phyloP scores from a whole-genome alignment of 305 asterid species.

The Rubia tinctorum region DNA sequence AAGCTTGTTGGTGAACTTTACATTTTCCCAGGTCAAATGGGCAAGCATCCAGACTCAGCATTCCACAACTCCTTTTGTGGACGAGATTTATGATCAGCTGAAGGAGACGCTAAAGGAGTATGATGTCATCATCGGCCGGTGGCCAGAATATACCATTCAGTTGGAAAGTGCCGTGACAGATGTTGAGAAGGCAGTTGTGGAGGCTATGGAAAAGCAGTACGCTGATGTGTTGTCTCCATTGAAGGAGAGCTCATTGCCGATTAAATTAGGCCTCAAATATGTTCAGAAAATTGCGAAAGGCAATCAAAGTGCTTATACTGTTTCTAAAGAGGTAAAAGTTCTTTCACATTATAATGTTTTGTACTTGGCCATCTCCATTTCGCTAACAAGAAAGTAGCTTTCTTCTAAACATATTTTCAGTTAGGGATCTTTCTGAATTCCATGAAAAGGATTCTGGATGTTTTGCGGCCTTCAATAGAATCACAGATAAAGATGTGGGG shows the following conservation, averaged over 20 bases:
- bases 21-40: conserved; percentile 54
- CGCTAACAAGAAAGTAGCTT: conserved; percentile 1
- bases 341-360: background rate
- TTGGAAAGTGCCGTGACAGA: conserved; percentile 89
- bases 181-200: conserved; percentile 82
- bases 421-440: conserved; percentile 85
- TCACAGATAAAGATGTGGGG: conserved; percentile 72
- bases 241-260: conserved; percentile 73
- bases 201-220: conserved; percentile 78
- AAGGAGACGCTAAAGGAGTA: conserved; percentile 75
- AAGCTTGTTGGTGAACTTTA: conserved; percentile 8
- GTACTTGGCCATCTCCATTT: background rate
- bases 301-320: conserved; percentile 40
- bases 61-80: conserved; percentile 65
- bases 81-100: conserved; percentile 66
- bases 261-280: conserved; percentile 81
- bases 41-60: conserved; percentile 45
- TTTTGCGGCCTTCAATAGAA: conserved; percentile 66
- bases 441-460: conserved; percentile 80
- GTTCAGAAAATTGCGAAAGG: conserved; percentile 84
- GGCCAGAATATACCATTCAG: conserved; percentile 84
- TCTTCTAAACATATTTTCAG: conserved; percentile 33
- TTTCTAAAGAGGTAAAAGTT: conserved; percentile 61
- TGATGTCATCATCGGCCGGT: conserved; percentile 76
- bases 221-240: conserved; percentile 76